Evolutionary conservation across 2,329 filamentous ascomycete genomes (phyloP), one percentile per base, ranked within the genome.

Genomic region (Juglanconis juglandina): DNA sequence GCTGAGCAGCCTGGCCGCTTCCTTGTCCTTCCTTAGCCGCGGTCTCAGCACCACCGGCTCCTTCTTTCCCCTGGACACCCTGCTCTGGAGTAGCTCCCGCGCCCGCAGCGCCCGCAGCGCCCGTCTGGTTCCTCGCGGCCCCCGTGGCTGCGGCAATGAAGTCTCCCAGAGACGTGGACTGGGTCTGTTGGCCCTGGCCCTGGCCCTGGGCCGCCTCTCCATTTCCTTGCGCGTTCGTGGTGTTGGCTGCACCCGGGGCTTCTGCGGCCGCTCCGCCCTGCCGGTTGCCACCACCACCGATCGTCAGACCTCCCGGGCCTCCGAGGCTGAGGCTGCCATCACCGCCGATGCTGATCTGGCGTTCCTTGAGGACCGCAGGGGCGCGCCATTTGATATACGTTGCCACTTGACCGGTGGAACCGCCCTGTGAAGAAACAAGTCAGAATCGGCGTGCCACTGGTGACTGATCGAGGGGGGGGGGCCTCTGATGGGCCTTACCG

Each of bases 41-140:
- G n/a, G 39, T 24, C 24, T 24, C 24, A 24, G 24, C 24, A 24
- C 1, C 24, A 24, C 24, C 24, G 24, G 24, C 24, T 2, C 24
- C 24, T 24, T 24, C 24, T 24, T 24, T 24, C 24, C 24, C 24
- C 24, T 24, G 24, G 2, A 24, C 24, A 24, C 24, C 24, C 24
- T 24, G 24, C 24, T 24, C 24, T 2, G 24, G 24, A 24, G 24
- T 24, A 35, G 42, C 14, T 24, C 3, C 44, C 11, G 42, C 17
- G 17, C 33, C 52, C 13, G 32, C 35, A 37, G 24, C 35, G n/a
- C 11, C 35, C 11, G 24, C 58, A 8, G 58, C 41, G 32, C 46
- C 61, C 35, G 58, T 63, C 33, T 56, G 53, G 32, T 60, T 61
- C 32, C 33, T 58, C 11, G 61, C 37, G 5, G 49, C 61, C 8